phyloP scores from a whole-genome alignment of 371 early-diverging fungal genomes.

The Mucor ambiguus region DNA sequence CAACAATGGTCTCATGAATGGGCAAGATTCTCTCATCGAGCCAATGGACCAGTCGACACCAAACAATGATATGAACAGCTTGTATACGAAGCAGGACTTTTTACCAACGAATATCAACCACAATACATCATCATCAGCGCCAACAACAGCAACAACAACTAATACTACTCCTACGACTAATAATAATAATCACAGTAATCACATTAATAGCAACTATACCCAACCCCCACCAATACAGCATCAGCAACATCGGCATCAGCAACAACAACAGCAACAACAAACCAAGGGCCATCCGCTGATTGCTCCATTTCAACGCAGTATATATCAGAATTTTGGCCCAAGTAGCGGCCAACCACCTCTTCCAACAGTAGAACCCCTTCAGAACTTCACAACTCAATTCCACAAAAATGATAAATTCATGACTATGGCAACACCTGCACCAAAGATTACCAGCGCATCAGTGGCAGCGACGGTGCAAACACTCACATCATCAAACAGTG shows the following conservation, averaged over 20 bases:
- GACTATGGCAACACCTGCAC: neutral
- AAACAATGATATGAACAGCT: neutral
- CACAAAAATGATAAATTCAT: neutral
- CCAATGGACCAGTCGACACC: neutral
- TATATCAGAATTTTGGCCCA: slow-evolving; percentile 4
- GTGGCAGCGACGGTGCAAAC: neutral
- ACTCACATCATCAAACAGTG: neutral
- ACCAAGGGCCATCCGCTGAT: neutral
- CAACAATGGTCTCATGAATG: neutral
- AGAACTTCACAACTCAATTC: neutral
- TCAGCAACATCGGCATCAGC: slow-evolving; percentile 1
- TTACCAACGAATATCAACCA: neutral
- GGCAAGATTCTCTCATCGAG: neutral
- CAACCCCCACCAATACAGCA: neutral
- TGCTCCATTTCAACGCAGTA: slow-evolving; percentile 5
- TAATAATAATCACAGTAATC: neutral
- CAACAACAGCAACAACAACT: neutral
- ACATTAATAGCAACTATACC: neutral
- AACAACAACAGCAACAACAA: slow-evolving; percentile 1
- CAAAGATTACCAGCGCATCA: neutral
- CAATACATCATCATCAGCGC: neutral
- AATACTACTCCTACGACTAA: neutral
- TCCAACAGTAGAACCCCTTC: neutral
- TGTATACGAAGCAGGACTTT: slow-evolving; percentile 8
- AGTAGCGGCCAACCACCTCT: neutral